These are phyloP conservation scores for Friedmanniomyces endolithicus DNA, from an alignment of 495 filamentous ascomycete species.

Conservation along the genomic window DNA sequence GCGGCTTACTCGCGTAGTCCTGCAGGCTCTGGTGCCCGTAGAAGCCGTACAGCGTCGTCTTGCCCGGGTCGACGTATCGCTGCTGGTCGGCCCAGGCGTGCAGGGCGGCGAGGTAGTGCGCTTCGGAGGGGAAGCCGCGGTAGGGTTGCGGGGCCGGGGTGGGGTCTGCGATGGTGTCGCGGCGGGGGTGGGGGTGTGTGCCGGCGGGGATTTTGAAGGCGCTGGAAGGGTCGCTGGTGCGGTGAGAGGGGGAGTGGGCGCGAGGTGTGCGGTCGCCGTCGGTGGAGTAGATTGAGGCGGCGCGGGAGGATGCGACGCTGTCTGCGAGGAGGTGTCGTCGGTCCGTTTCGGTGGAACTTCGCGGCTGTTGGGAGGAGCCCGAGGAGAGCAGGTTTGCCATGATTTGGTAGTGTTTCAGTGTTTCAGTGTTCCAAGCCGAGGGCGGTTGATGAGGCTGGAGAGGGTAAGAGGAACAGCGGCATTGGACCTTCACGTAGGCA, in stretches of 20 bases:
- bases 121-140: constrained; percentile 14
- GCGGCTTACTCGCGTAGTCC: constrained; percentile 6
- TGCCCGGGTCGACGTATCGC: constrained; percentile 7
- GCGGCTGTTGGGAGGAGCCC: neutral
- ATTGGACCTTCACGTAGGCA: too few species aligned
- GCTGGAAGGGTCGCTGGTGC: neutral
- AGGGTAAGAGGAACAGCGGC: too few species aligned
- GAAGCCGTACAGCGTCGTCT: constrained; percentile 9
- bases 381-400: neutral
- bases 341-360: constrained; percentile 9
- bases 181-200: neutral
- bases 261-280: constrained; percentile 3
- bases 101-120: constrained; percentile 16
- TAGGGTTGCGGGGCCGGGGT: constrained; percentile 5
- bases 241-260: constrained; percentile 7
- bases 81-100: constrained; percentile 15
- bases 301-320: constrained; percentile 1
- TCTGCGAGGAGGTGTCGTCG: constrained; percentile 8
- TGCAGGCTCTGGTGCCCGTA: constrained; percentile 10
- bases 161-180: constrained; percentile 2
- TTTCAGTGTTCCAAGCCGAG: neutral
- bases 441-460: too few species aligned
- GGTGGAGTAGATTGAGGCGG: constrained; percentile 1
- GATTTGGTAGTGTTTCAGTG: neutral
- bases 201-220: neutral